Percentiles rank a stretch among this genome's conserved stretches.
Conservation (phyloP, 306 rosid species). For the Rosa persica region DNA sequence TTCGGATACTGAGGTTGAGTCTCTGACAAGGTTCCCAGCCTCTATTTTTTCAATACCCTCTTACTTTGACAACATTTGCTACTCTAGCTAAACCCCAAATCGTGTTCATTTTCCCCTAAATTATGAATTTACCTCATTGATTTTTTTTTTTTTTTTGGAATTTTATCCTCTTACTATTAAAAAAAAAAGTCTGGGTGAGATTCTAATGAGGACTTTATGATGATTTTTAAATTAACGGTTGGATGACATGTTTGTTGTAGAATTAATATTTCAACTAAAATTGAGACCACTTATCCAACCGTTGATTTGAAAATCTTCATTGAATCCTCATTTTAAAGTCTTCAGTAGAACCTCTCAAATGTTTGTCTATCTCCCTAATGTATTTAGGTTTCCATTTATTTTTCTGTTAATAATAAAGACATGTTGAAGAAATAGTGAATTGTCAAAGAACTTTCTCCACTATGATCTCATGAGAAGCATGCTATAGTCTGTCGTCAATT, state of each 20-base stretch:
- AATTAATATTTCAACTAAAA: too few species aligned
- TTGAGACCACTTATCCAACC: too few species aligned
- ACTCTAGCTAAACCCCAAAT: not conserved
- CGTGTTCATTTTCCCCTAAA: not conserved
- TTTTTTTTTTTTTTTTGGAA: too few species aligned
- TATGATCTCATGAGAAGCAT: not conserved
- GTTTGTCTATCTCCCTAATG: not conserved
- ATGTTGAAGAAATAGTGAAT: not conserved
- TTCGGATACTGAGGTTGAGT: not conserved
- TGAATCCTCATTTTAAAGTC: too few species aligned
- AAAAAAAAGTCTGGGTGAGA: too few species aligned
- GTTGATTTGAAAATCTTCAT: too few species aligned
- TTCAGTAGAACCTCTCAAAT: too few species aligned
- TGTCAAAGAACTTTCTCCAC: not conserved
- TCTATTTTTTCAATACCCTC: not conserved
- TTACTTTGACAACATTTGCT: not conserved
- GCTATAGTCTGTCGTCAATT: not conserved
- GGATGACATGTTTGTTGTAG: too few species aligned
- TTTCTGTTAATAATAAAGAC: too few species aligned
- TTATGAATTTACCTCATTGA: not conserved
- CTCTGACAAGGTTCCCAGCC: not conserved
- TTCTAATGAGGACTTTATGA: too few species aligned
- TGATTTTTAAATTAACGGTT: too few species aligned
- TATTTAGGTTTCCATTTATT: too few species aligned
- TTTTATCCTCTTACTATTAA: not conserved